Evolutionary conservation across 2,329 filamentous ascomycete species (phyloP).

Genomic region (Sporothrix pallida): DNA sequence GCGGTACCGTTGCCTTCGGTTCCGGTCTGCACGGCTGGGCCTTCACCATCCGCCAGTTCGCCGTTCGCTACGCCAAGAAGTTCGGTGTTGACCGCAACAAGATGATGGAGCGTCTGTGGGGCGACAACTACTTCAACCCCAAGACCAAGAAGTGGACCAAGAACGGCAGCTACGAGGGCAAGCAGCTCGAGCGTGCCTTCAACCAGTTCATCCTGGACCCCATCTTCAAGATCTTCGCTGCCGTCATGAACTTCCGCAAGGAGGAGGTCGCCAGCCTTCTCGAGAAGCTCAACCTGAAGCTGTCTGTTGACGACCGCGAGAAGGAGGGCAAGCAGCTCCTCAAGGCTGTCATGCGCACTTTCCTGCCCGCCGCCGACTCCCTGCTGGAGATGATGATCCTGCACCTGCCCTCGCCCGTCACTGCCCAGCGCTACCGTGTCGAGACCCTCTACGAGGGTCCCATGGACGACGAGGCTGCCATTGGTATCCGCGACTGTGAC

Average conservation of each 20-base stretch:
- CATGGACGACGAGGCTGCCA: slow-evolving; percentile 85
- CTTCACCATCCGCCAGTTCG: slow-evolving; percentile 99
- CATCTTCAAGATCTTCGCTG: slow-evolving; percentile 98
- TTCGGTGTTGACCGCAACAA: slow-evolving; percentile 99
- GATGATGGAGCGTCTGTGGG: slow-evolving; percentile 99
- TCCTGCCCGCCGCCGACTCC: slow-evolving; percentile 96
- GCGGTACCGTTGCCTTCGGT: slow-evolving; percentile 97
- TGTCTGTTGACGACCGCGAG: slow-evolving; percentile 81
- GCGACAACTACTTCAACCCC: slow-evolving; percentile 99
- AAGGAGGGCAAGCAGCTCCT: slow-evolving; percentile 94
- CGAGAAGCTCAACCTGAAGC: slow-evolving; percentile 95
- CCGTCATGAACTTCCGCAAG: slow-evolving; percentile 99
- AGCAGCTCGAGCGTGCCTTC: slow-evolving; percentile 93
- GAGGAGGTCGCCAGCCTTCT: slow-evolving; percentile 84
- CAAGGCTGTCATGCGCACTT: slow-evolving; percentile 98
- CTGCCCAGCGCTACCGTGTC: slow-evolving; percentile 95
- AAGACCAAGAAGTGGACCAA: slow-evolving; percentile 99
- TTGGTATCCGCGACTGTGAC: slow-evolving; percentile 98
- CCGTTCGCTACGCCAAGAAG: slow-evolving; percentile 96
- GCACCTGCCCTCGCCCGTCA: slow-evolving; percentile 94
- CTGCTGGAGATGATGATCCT: slow-evolving; percentile 99
- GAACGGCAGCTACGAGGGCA: slow-evolving; percentile 79
- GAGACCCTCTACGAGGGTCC: slow-evolving; percentile 99
- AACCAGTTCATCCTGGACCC: slow-evolving; percentile 99
- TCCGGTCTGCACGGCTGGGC: slow-evolving; percentile 99